Conservation (phyloP, 1,284 basidiomycete genomes). For the Bjerkandera adusta region DNA sequence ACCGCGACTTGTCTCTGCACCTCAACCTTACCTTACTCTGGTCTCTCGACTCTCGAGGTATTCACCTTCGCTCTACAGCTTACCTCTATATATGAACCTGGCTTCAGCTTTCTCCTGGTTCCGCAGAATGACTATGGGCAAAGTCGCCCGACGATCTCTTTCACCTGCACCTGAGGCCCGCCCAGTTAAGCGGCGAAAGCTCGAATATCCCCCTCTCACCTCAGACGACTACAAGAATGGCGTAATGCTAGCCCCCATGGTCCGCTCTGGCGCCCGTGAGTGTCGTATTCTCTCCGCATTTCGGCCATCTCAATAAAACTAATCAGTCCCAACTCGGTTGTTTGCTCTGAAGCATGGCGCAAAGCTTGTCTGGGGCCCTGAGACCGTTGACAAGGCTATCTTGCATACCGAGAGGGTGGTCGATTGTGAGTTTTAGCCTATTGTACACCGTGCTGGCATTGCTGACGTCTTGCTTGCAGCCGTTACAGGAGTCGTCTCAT, state of each 20-base stretch:
- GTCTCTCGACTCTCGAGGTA: neutral
- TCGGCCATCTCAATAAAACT: conserved; percentile 5
- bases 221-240: conserved; percentile 75
- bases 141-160: conserved; percentile 55
- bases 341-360: conserved; percentile 93
- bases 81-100: conserved; percentile 1
- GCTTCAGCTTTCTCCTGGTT: conserved; percentile 1
- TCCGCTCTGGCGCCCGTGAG: conserved; percentile 86
- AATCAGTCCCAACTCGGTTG: conserved; percentile 58
- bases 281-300: conserved; percentile 17
- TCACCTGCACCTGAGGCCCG: conserved; percentile 43
- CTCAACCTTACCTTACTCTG: neutral
- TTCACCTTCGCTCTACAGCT: neutral
- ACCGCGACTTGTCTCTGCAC: neutral
- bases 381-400: conserved; percentile 96
- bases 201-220: conserved; percentile 49
- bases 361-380: conserved; percentile 94
- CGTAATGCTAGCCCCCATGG: conserved; percentile 92
- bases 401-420: conserved; percentile 82
- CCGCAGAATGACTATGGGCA: conserved; percentile 9
- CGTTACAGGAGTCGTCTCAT: conserved; percentile 86
- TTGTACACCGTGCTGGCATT: conserved; percentile 1
- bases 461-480: conserved; percentile 42
- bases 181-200: conserved; percentile 51
- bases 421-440: conserved; percentile 60